Percentiles rank a stretch among this genome's conserved stretches.
phyloP scores from a whole-genome alignment of 768 basidiomycete species.

The Leccinum variicolor region DNA sequence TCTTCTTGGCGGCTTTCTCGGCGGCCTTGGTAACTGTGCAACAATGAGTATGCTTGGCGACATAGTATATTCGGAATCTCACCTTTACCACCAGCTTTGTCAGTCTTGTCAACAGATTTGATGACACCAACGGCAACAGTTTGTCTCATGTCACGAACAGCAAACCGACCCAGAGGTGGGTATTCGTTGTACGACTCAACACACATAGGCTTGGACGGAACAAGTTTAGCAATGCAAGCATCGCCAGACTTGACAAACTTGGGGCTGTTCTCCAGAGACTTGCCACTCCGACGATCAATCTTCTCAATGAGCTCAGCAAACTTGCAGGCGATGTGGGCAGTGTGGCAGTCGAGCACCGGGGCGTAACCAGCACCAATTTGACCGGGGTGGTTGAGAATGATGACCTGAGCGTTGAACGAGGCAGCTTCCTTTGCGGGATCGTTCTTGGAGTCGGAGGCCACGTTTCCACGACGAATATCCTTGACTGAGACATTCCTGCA shows the following conservation, averaged over 20 bases:
- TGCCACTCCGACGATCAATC: slow-evolving; percentile 98
- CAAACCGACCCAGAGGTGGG: slow-evolving; percentile 99
- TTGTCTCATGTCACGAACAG: slow-evolving; percentile 99
- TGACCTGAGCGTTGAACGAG: slow-evolving; percentile 99
- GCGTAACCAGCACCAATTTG: slow-evolving; percentile 99
- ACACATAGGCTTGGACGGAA: slow-evolving; percentile 96
- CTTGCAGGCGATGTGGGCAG: slow-evolving; percentile 99
- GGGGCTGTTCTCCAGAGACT: slow-evolving; percentile 80
- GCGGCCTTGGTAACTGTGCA: slow-evolving; percentile 84
- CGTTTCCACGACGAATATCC: slow-evolving; percentile 99
- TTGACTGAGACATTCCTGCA: slow-evolving; percentile 98
- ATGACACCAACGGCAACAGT: slow-evolving; percentile 99
- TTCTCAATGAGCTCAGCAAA: slow-evolving; percentile 98
- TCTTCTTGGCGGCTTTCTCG: slow-evolving; percentile 95
- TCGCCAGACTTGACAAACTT: slow-evolving; percentile 99
- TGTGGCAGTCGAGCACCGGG: slow-evolving; percentile 99
- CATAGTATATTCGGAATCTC: slow-evolving; percentile 21
- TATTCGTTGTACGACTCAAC: slow-evolving; percentile 94
- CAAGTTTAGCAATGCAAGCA: slow-evolving; percentile 96
- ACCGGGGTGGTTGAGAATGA: slow-evolving; percentile 99
- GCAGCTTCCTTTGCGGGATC: slow-evolving; percentile 99
- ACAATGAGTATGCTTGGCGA: slow-evolving; percentile 9
- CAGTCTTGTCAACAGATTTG: slow-evolving; percentile 95
- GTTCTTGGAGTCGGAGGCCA: slow-evolving; percentile 99
- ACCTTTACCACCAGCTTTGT: slow-evolving; percentile 87